Evolutionary conservation across 768 basidiomycete genomes (phyloP).

Genomic region (Austroboletus eburneus): DNA sequence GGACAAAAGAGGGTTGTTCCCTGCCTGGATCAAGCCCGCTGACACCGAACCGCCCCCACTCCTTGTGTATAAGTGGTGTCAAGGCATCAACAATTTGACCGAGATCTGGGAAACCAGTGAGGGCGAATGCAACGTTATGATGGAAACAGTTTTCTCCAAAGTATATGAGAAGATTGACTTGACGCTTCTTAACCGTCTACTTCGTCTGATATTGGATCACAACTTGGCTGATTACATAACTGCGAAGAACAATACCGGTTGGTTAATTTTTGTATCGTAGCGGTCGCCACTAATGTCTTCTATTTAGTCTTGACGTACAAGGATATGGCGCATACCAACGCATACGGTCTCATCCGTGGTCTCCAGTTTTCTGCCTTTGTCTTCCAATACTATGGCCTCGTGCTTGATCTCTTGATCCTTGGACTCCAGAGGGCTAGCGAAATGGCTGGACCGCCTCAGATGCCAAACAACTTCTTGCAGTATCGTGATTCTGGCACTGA

Average conservation of each 20-base stretch:
- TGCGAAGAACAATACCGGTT: slow-evolving; percentile 93
- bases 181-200: slow-evolving; percentile 90
- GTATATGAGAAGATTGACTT: slow-evolving; percentile 99
- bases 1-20: slow-evolving; percentile 97
- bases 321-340: slow-evolving; percentile 98
- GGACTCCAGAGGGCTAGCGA: slow-evolving; percentile 98
- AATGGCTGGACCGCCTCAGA: slow-evolving; percentile 96
- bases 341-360: slow-evolving; percentile 94
- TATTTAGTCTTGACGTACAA: slow-evolving; percentile 77
- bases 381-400: slow-evolving; percentile 97
- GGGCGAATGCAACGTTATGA: slow-evolving; percentile 96
- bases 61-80: slow-evolving; percentile 99
- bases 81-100: slow-evolving; percentile 97
- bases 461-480: slow-evolving; percentile 98
- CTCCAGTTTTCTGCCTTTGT: slow-evolving; percentile 98
- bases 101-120: slow-evolving; percentile 99
- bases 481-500: slow-evolving; percentile 94
- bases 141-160: slow-evolving; percentile 97
- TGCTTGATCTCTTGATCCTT: slow-evolving; percentile 91
- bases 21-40: slow-evolving; percentile 98
- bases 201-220: slow-evolving; percentile 96
- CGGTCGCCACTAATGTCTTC: slow-evolving; percentile 1
- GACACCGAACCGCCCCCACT: slow-evolving; percentile 96
- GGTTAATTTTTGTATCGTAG: slow-evolving; percentile 7
- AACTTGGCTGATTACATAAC: slow-evolving; percentile 99